A percentile compares a stretch with the other conserved stretches of the same genome.
phyloP scores from a whole-genome alignment of 2,329 filamentous ascomycete species.

The Exophiala spinifera region DNA sequence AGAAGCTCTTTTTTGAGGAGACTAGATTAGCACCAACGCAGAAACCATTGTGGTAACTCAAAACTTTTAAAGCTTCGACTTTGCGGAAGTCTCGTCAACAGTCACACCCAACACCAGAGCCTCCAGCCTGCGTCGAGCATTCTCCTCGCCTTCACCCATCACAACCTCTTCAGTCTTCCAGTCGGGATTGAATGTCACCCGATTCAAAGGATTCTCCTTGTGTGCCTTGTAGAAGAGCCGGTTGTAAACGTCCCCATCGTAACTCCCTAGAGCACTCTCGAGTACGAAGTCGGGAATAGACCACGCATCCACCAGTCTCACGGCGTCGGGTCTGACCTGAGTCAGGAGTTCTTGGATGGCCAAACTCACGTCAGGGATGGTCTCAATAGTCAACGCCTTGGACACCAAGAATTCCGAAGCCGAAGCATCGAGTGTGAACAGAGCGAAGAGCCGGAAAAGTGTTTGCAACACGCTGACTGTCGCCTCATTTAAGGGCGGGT shows the following conservation, averaged over 20 bases:
- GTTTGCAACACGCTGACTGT: constrained; percentile 56
- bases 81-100: constrained; percentile 20
- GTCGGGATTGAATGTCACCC: constrained; percentile 49
- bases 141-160: constrained; percentile 43
- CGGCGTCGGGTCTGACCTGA: constrained; percentile 69
- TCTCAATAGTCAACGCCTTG: constrained; percentile 55
- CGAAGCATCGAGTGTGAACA: constrained; percentile 65
- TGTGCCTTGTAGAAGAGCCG: constrained; percentile 52
- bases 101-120: constrained; percentile 21
- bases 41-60: no score
- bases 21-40: no score
- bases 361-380: constrained; percentile 31
- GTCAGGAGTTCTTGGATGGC: constrained; percentile 57
- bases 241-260: constrained; percentile 54
- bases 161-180: constrained; percentile 51
- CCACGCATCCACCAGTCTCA: constrained; percentile 70
- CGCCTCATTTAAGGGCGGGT: constrained; percentile 54
- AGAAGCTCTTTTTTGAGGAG: no score
- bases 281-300: constrained; percentile 74
- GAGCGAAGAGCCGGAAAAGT: constrained; percentile 62
- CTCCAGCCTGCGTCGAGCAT: constrained; percentile 26
- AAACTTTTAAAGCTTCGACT: constrained; percentile 19
- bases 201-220: constrained; percentile 51
- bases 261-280: constrained; percentile 57
- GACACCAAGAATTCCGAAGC: constrained; percentile 69